Percentiles rank a stretch among this genome's conserved stretches.
Evolutionary conservation across 2,329 filamentous ascomycete species (phyloP).

Genomic region (Pseudogymnoascus sp.): DNA sequence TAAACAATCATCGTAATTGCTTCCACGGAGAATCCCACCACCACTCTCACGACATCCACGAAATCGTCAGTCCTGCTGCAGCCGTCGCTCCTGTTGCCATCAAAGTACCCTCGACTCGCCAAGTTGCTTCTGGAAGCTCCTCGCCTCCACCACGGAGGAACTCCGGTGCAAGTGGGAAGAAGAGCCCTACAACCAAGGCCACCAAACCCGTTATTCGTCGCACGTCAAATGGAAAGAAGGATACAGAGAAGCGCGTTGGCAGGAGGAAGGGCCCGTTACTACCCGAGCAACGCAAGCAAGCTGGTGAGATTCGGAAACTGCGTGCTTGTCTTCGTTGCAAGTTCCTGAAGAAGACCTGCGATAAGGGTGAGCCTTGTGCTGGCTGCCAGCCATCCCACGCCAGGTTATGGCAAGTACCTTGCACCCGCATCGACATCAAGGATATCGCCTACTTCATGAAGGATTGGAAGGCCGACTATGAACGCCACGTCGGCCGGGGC

Average conservation of each 20-base stretch:
- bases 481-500: conserved; percentile 76
- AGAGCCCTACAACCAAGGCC: conserved; percentile 52
- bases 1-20: conserved; percentile 48
- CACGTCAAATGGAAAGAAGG: conserved; percentile 67
- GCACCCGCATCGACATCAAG: conserved; percentile 97
- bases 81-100: conserved; percentile 61
- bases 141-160: conserved; percentile 59
- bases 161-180: conserved; percentile 60
- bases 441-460: conserved; percentile 99
- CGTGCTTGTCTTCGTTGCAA: conserved; percentile 92
- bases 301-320: conserved; percentile 91
- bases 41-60: conserved; percentile 37
- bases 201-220: conserved; percentile 74
- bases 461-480: conserved; percentile 96
- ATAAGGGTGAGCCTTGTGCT: conserved; percentile 92
- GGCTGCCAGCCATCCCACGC: conserved; percentile 95
- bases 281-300: conserved; percentile 91
- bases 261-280: conserved; percentile 81
- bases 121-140: conserved; percentile 52
- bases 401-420: conserved; percentile 92
- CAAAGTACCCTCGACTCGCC: conserved; percentile 51
- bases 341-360: conserved; percentile 98
- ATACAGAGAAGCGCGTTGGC: conserved; percentile 87
- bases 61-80: conserved; percentile 58
- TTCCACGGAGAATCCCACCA: conserved; percentile 47